Evolutionary conservation across 192 early-diverging fungal species (phyloP).

Genomic region (Backusella morwellensis): DNA sequence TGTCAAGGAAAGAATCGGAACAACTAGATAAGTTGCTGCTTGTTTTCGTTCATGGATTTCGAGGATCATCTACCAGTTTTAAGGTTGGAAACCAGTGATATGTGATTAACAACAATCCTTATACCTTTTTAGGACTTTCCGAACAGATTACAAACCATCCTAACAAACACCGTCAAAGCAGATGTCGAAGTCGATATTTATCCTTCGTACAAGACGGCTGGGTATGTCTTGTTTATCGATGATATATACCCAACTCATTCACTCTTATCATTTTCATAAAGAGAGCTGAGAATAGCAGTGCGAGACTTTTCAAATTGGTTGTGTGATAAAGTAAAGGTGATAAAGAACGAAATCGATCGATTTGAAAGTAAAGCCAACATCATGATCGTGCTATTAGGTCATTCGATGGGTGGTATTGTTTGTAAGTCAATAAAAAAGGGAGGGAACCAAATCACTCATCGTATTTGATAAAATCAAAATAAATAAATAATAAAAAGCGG

Average conservation of each 20-base stretch:
- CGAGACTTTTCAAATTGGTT: conserved; percentile 48
- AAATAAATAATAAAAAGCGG: conserved; percentile 29
- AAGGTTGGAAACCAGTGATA: conserved; percentile 25
- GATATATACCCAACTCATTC: neutral
- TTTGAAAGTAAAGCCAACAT: conserved; percentile 13
- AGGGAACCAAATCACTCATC: neutral
- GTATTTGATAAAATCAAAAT: neutral
- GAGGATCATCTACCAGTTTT: conserved; percentile 49
- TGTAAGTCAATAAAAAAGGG: conserved; percentile 33
- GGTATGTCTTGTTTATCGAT: conserved; percentile 22
- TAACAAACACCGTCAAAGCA: conserved; percentile 40
- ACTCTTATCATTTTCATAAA: neutral
- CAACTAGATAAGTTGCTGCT: conserved; percentile 41
- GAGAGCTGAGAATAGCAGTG: conserved; percentile 37
- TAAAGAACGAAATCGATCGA: conserved; percentile 22
- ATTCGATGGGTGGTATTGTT: conserved; percentile 64
- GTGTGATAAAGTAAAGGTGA: conserved; percentile 30
- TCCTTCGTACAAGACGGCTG: conserved; percentile 53
- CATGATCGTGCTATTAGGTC: conserved; percentile 21
- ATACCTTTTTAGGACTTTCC: conserved; percentile 50
- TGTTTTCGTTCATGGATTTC: conserved; percentile 58
- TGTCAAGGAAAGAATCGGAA: neutral
- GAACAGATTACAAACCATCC: conserved; percentile 40
- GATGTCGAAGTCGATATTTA: conserved; percentile 52
- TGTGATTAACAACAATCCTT: neutral